These are phyloP conservation scores for Hylodesmum podocarpum DNA, from an alignment of 306 rosid genomes.

Conservation along the genomic window DNA sequence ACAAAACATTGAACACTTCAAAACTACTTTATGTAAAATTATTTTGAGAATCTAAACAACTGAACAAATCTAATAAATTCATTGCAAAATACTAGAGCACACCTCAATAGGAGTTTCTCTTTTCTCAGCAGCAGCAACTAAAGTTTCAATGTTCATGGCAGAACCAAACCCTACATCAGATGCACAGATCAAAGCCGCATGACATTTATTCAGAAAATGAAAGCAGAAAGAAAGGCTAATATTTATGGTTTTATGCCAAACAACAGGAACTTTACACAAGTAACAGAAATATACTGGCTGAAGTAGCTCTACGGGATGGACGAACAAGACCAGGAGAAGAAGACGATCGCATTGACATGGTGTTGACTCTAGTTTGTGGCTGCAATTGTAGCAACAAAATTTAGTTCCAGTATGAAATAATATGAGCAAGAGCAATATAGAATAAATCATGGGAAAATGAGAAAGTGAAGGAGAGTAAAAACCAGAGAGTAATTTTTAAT, in stretches of 20 bases:
- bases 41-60: background rate
- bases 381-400: slow-evolving; percentile 37
- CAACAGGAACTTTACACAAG: background rate
- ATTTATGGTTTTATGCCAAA: background rate
- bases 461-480: background rate
- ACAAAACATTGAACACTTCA: background rate
- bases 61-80: slow-evolving; percentile 10
- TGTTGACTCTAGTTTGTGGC: slow-evolving; percentile 52
- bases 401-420: background rate
- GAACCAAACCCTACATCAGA: slow-evolving; percentile 84
- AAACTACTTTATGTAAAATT: background rate
- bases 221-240: background rate
- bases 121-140: slow-evolving; percentile 97
- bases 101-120: slow-evolving; percentile 96
- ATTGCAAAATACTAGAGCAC: slow-evolving; percentile 40
- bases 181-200: slow-evolving; percentile 6
- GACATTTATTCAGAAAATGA: slow-evolving; percentile 15
- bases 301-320: slow-evolving; percentile 65
- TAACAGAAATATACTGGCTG: slow-evolving; percentile 59
- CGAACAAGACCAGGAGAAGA: slow-evolving; percentile 82
- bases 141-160: slow-evolving; percentile 93
- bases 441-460: background rate
- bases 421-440: background rate
- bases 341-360: slow-evolving; percentile 59
- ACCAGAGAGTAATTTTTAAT: background rate